phyloP scores from a whole-genome alignment of 2,329 filamentous ascomycete genomes.

The Sporothrix curviconia region DNA sequence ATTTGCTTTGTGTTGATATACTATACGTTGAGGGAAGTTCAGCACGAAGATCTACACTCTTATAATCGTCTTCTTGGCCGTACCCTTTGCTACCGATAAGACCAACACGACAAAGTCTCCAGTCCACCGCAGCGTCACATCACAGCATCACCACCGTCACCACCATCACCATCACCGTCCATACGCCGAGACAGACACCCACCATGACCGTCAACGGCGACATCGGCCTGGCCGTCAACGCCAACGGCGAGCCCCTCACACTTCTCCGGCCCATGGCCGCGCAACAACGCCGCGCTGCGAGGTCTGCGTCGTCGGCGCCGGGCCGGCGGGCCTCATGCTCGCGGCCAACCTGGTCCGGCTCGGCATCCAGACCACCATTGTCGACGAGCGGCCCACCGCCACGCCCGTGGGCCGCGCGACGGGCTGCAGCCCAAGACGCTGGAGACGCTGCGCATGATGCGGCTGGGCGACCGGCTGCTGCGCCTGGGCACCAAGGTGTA shows the following conservation, averaged over 20 bases:
- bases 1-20: too few relatives aligned
- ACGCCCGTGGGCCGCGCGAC: slow-evolving; percentile 52
- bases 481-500: slow-evolving; percentile 62
- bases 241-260: background rate
- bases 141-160: too few relatives aligned
- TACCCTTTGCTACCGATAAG: background rate
- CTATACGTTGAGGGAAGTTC: too few relatives aligned
- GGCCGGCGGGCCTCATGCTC: slow-evolving; percentile 35
- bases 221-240: background rate
- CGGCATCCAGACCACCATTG: slow-evolving; percentile 34
- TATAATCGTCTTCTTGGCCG: background rate
- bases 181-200: background rate
- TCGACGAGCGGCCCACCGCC: slow-evolving; percentile 15
- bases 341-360: slow-evolving; percentile 42
- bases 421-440: slow-evolving; percentile 72
- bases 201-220: background rate
- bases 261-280: background rate
- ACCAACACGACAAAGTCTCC: background rate
- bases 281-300: slow-evolving; percentile 6
- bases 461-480: slow-evolving; percentile 58
- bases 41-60: too few relatives aligned
- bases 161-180: too few relatives aligned
- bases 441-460: slow-evolving; percentile 67
- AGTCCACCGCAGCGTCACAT: background rate
- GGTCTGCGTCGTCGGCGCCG: slow-evolving; percentile 24